phyloP scores from a whole-genome alignment of 1,139 yeast genomes.

The Diutina scorzettiae region DNA sequence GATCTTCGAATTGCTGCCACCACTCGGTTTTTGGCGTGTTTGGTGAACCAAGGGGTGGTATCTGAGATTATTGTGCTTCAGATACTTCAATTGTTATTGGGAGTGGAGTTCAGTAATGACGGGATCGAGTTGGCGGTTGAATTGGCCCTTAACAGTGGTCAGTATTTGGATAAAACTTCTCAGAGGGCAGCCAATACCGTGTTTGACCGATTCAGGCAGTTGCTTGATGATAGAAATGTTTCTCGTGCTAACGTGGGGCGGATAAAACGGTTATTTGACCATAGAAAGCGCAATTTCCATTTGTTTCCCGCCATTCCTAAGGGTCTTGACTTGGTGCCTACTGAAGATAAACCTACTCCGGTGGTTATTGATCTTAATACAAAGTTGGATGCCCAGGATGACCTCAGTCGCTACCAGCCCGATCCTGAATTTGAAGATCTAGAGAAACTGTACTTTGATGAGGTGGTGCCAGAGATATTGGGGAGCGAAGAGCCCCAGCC shows the following conservation, averaged over 20 bases:
- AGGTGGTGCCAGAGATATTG: slow-evolving; percentile 13
- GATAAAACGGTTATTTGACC: slow-evolving; percentile 6
- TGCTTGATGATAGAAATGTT: slow-evolving; percentile 41
- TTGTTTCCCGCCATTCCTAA: slow-evolving; percentile 31
- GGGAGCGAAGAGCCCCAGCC: slow-evolving; percentile 7
- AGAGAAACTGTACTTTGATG: slow-evolving; percentile 26
- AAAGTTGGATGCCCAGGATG: slow-evolving; percentile 32
- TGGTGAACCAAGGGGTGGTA: slow-evolving; percentile 54
- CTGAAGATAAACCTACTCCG: slow-evolving; percentile 45
- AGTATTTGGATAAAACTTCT: slow-evolving; percentile 15
- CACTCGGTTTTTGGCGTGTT: slow-evolving; percentile 45
- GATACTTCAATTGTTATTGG: slow-evolving; percentile 45
- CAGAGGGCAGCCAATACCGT: slow-evolving; percentile 30
- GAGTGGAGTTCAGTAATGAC: slow-evolving; percentile 34
- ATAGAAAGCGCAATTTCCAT: slow-evolving; percentile 29
- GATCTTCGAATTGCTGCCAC: slow-evolving; percentile 32
- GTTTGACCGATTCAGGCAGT: slow-evolving; percentile 47
- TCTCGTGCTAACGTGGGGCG: slow-evolving; percentile 34
- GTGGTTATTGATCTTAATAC: slow-evolving; percentile 51
- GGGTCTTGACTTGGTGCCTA: slow-evolving; percentile 41
- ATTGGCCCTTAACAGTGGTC: slow-evolving; percentile 16
- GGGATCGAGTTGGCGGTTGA: slow-evolving; percentile 16
- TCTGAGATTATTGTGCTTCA: slow-evolving; percentile 57
- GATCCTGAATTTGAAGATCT: slow-evolving; percentile 42
- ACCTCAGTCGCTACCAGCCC: slow-evolving; percentile 37